These are phyloP conservation scores for Sporothrix pseudoabietina DNA, from an alignment of 2,329 filamentous ascomycete species.

Conservation along the genomic window DNA sequence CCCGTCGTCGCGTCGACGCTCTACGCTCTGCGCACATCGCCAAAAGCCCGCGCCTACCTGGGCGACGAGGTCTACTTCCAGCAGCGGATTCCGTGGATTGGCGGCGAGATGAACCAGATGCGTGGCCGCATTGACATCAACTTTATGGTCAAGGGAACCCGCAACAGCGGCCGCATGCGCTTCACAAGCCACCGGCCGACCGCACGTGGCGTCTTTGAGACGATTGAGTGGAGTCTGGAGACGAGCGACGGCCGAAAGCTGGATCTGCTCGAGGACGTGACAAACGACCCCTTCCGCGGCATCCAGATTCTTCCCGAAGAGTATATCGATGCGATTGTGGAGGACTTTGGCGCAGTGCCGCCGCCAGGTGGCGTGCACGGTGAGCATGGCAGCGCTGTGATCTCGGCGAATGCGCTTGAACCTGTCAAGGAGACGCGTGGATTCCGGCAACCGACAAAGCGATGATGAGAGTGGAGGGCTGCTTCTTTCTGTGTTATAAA, in stretches of 20 bases:
- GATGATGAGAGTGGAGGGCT: slow-evolving; percentile 11
- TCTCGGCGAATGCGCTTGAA: slow-evolving; percentile 16
- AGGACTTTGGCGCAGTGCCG: slow-evolving; percentile 35
- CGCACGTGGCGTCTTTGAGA: slow-evolving; percentile 71
- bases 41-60: slow-evolving; percentile 71
- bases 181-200: slow-evolving; percentile 74
- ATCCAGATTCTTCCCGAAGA: slow-evolving; percentile 35
- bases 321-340: slow-evolving; percentile 43
- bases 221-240: slow-evolving; percentile 84
- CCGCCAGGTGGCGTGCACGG: slow-evolving; percentile 22
- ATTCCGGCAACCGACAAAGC: slow-evolving; percentile 54
- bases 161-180: slow-evolving; percentile 69
- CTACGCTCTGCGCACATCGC: slow-evolving; percentile 84
- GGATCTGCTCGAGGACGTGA: slow-evolving; percentile 69
- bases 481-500: neutral
- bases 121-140: slow-evolving; percentile 85
- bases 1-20: slow-evolving; percentile 84
- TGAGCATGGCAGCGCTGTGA: slow-evolving; percentile 21
- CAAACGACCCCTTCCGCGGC: slow-evolving; percentile 36
- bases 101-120: slow-evolving; percentile 87
- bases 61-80: slow-evolving; percentile 87
- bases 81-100: slow-evolving; percentile 78
- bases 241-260: slow-evolving; percentile 62
- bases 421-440: slow-evolving; percentile 44
- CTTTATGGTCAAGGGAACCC: slow-evolving; percentile 84